Evolutionary conservation across 306 rosid species (phyloP).

Genomic region (Cicer arietinum): DNA sequence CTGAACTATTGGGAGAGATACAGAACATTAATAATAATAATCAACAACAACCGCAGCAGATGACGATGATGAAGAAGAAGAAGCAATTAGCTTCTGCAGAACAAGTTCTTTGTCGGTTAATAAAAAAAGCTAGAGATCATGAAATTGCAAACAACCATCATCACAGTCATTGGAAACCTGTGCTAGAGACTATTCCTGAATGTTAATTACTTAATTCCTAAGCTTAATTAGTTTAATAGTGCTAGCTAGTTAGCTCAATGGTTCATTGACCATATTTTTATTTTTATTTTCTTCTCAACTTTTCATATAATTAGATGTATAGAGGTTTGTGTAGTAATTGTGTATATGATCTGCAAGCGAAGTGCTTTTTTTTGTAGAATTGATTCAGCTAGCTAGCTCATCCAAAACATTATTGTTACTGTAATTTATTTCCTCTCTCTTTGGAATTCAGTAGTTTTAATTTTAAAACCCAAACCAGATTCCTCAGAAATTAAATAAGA

Average conservation of each 20-base stretch:
- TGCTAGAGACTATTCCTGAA: constrained; percentile 36
- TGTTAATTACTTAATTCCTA: background rate
- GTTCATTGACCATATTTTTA: background rate
- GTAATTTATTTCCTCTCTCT: too few species aligned
- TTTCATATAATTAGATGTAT: background rate
- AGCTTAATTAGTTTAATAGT: background rate
- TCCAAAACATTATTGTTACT: background rate
- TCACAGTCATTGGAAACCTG: constrained; percentile 41
- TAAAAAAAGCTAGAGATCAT: constrained; percentile 1
- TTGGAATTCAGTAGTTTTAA: background rate
- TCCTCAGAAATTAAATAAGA: too few species aligned
- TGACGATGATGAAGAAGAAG: background rate
- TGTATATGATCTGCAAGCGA: background rate
- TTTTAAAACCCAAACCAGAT: background rate
- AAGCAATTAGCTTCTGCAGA: constrained; percentile 35
- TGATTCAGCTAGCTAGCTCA: background rate
- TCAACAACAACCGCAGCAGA: background rate
- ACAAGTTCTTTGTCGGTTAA: constrained; percentile 9
- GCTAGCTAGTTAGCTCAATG: background rate
- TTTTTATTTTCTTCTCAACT: background rate
- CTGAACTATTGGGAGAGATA: constrained; percentile 44
- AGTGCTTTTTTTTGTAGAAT: background rate
- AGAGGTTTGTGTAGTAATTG: background rate
- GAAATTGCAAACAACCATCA: background rate
- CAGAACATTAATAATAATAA: constrained; percentile 13